Percentiles rank a stretch among this genome's conserved stretches.
Evolutionary conservation across 1,284 basidiomycete genomes (phyloP).

Genomic region (Mycosarcoma mackinlayi): DNA sequence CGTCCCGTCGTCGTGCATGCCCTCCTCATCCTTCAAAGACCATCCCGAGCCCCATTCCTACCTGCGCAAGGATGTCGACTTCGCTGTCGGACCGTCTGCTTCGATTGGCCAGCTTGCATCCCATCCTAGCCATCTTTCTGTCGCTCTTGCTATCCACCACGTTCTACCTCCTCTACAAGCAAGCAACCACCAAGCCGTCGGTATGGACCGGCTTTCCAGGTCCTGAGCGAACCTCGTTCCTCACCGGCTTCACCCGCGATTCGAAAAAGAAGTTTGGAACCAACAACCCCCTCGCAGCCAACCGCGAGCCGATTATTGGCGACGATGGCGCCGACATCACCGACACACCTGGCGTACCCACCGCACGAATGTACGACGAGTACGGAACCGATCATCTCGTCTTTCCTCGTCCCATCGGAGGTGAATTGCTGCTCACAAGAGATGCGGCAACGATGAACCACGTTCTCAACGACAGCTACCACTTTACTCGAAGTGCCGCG

Average conservation of each 20-base stretch:
- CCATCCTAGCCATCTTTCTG: slow-evolving; percentile 12
- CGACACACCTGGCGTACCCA: slow-evolving; percentile 33
- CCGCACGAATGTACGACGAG: slow-evolving; percentile 32
- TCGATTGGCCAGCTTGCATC: slow-evolving; percentile 20
- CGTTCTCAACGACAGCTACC: slow-evolving; percentile 44
- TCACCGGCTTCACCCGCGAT: slow-evolving; percentile 30
- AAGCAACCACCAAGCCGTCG: slow-evolving; percentile 23
- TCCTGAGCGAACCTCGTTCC: slow-evolving; percentile 32
- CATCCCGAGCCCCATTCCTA: too few relatives aligned
- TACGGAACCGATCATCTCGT: slow-evolving; percentile 31
- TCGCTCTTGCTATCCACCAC: slow-evolving; percentile 1
- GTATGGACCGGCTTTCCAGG: slow-evolving; percentile 39
- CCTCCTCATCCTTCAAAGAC: too few relatives aligned
- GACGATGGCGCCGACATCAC: slow-evolving; percentile 44
- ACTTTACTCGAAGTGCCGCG: slow-evolving; percentile 30
- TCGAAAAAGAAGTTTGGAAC: slow-evolving; percentile 32
- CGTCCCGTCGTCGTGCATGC: neutral
- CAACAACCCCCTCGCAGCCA: slow-evolving; percentile 16
- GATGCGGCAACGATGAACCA: slow-evolving; percentile 47
- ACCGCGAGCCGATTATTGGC: slow-evolving; percentile 38
- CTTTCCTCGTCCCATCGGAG: slow-evolving; percentile 39
- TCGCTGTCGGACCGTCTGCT: slow-evolving; percentile 24
- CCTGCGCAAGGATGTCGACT: slow-evolving; percentile 29
- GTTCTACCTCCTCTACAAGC: slow-evolving; percentile 22
- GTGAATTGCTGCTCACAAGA: slow-evolving; percentile 41